Percentiles rank a stretch among this genome's conserved stretches.
Evolutionary conservation across 768 basidiomycete genomes (phyloP).

Genomic region (Naganishia friedmannii): DNA sequence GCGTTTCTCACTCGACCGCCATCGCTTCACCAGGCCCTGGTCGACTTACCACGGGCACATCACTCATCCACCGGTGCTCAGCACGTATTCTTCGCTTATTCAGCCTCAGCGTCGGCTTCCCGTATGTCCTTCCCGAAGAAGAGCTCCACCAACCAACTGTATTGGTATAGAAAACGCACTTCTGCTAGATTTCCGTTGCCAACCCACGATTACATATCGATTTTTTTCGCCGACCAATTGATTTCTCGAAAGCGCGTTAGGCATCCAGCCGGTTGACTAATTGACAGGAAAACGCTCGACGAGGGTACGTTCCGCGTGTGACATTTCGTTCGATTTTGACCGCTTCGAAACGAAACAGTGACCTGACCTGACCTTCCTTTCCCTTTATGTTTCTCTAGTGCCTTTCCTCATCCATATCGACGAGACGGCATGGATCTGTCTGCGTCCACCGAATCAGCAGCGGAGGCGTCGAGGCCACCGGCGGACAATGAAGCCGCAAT

Average conservation of each 20-base stretch:
- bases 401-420: not conserved
- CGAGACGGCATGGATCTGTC: not conserved
- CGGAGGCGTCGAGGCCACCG: conserved; percentile 7
- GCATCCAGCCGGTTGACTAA: conserved; percentile 17
- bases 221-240: not conserved
- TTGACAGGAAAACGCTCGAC: not conserved
- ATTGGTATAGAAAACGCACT: not conserved
- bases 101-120: not conserved
- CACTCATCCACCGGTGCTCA: not conserved
- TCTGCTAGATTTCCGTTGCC: not conserved
- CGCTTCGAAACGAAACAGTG: not conserved
- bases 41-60: not conserved
- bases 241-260: not conserved
- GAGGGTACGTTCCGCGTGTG: not conserved
- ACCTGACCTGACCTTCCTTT: not conserved
- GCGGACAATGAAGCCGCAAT: conserved; percentile 31
- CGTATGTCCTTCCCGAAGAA: conserved; percentile 13
- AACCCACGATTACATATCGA: not conserved
- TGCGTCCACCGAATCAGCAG: conserved; percentile 3
- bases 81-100: not conserved
- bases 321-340: too few species aligned
- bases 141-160: not conserved
- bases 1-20: not conserved
- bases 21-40: not conserved
- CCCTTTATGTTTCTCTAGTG: not conserved